These are phyloP conservation scores for Rhodosporidiobolus odoratus DNA, from an alignment of 768 basidiomycete genomes.

Conservation along the genomic window DNA sequence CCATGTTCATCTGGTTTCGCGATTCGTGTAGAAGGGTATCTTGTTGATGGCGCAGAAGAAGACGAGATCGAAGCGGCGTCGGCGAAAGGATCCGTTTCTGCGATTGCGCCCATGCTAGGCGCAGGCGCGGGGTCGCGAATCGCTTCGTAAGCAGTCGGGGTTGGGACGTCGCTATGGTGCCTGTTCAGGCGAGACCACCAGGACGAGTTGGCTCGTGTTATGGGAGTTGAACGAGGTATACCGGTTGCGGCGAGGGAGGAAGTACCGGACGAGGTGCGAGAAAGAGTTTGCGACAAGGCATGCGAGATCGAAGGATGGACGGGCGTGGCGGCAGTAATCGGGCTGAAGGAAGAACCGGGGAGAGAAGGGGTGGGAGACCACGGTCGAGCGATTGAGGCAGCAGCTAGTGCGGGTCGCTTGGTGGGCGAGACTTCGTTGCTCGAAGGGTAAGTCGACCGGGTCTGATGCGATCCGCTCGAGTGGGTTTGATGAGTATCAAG, in stretches of 20 bases:
- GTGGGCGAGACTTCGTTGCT: background rate
- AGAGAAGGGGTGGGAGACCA: constrained; percentile 23
- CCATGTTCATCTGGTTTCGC: background rate
- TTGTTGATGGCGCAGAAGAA: too few relatives aligned
- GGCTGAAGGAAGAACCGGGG: constrained; percentile 18
- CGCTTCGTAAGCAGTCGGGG: constrained; percentile 16
- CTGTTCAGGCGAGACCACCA: constrained; percentile 33
- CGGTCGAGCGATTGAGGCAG: constrained; percentile 3
- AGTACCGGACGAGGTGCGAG: background rate
- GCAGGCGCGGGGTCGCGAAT: constrained; percentile 32
- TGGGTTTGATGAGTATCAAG: constrained; percentile 11
- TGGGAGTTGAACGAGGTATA: too few relatives aligned
- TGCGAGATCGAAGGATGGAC: background rate
- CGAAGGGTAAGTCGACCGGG: constrained; percentile 11
- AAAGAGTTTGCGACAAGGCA: background rate
- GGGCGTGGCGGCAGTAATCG: background rate
- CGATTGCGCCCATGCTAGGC: constrained; percentile 1
- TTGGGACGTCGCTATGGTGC: background rate
- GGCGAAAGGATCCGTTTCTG: constrained; percentile 23
- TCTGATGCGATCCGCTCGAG: constrained; percentile 20
- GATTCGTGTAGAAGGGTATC: background rate
- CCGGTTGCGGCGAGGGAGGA: background rate
- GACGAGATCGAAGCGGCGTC: constrained; percentile 6
- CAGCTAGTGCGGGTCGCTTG: background rate
- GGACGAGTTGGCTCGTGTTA: constrained; percentile 10